Evolutionary conservation across 352 stramenopile genomes (phyloP), one percentile per base, ranked within the genome.

Genomic region (Phytophthora sansomeana): DNA sequence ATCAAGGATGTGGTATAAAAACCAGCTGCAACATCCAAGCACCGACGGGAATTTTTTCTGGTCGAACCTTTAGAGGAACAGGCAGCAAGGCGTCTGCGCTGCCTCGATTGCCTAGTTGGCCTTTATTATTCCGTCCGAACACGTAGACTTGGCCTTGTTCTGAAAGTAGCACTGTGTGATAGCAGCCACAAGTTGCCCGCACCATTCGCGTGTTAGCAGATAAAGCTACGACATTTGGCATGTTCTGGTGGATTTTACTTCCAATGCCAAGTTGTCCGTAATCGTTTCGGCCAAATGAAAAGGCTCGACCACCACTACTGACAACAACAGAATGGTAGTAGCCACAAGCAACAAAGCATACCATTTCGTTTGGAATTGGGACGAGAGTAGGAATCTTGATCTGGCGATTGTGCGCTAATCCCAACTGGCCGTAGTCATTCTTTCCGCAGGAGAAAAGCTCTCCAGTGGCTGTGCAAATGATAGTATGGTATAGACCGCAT

Each of bases 1-100:
- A 95, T 90, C 24, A 96, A 72, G 6, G 87, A 95, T 1, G 89
- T 95, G 0, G 87, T 96, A 66, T 96, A 96, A 58, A 96, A 96
- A 0, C 89, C 89, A 26, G 89, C 87, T 32, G 89, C 85, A 29
- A 96, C 82, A 30, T 95, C 87, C 14, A 96, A 76, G 24, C 88
- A 94, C 17, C 86, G 71, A 11, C 87, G 82, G 24, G 76, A 67
- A 53, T 93, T 62, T 95, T 94, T 39, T 95, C 86, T 0, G 87
- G 85, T 16, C 89, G 85, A 44, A 95, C 83, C 67, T 93, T 94
- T 1, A 96, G 66, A 1, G 85, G 84, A 28, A 96, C 86, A 28
- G 89, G 89, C 9, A 95, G 52, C 14, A 95, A 74, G 13, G 89
- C 87, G 55, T 97, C 89, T 0, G 89, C 84, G 47, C 84, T 96